These are phyloP conservation scores for Chaetomiaceae sp. DNA, from an alignment of 2,329 filamentous ascomycete species.

Conservation along the genomic window DNA sequence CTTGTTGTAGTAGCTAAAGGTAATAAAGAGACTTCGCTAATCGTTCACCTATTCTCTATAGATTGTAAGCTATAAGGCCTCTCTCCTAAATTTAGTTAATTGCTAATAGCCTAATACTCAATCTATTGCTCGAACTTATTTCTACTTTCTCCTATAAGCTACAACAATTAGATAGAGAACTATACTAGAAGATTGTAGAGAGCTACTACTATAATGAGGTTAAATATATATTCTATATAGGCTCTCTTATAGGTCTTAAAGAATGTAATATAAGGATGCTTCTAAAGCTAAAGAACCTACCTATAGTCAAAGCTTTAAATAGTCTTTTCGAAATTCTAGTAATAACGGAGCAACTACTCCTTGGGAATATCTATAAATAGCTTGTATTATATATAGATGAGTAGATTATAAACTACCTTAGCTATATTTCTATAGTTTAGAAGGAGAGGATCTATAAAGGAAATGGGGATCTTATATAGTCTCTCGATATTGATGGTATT, in stretches of 20 bases:
- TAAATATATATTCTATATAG: constrained; percentile 1
- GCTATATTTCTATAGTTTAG: constrained; percentile 3
- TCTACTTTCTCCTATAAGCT: constrained; percentile 2
- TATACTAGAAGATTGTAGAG: constrained; percentile 6
- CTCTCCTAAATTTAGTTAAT: not conserved
- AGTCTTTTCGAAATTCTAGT: not conserved
- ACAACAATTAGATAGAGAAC: constrained; percentile 5
- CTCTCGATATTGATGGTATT: constrained; percentile 7
- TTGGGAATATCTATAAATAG: constrained; percentile 3
- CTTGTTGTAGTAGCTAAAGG: constrained; percentile 4
- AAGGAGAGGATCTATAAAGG: not conserved
- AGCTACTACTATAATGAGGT: constrained; percentile 6
- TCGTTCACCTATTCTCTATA: constrained; percentile 8
- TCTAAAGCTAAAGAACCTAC: constrained; percentile 1
- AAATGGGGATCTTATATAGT: not conserved
- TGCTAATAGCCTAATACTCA: constrained; percentile 1
- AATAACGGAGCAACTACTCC: constrained; percentile 1
- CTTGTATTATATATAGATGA: not conserved
- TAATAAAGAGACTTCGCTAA: constrained; percentile 2
- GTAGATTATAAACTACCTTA: constrained; percentile 2
- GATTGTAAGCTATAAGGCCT: constrained; percentile 3
- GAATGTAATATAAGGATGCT: constrained; percentile 2
- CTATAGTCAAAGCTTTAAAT: not conserved
- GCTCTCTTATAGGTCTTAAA: constrained; percentile 2
- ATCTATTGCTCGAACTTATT: constrained; percentile 2